Conservation (phyloP, 2,329 filamentous ascomycete genomes). For the Colletotrichum tropicicola region DNA sequence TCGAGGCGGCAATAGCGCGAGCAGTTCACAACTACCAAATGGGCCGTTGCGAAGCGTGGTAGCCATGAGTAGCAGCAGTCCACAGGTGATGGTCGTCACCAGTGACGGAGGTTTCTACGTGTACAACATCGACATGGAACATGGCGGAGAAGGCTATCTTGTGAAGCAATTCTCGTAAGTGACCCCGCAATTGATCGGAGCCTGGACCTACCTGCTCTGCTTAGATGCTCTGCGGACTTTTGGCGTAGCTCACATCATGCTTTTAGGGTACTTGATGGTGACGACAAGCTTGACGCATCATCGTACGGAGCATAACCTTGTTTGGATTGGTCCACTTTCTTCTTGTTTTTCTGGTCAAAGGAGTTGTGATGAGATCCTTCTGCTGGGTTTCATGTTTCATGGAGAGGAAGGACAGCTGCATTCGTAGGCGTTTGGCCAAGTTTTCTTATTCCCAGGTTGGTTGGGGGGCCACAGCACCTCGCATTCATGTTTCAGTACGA, state of each 20-base stretch:
- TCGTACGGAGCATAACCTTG: conserved; percentile 47
- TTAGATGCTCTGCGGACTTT: background rate
- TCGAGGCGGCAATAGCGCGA: conserved; percentile 1
- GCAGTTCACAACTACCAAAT: conserved; percentile 35
- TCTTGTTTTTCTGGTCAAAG: background rate
- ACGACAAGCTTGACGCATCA: conserved; percentile 63
- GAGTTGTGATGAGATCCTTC: no score
- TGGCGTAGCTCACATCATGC: conserved; percentile 1
- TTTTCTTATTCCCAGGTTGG: background rate
- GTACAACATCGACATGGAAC: conserved; percentile 94
- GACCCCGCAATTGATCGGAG: background rate
- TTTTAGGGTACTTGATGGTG: conserved; percentile 60
- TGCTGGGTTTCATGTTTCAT: no score
- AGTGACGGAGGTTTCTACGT: conserved; percentile 96
- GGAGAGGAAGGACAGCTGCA: background rate
- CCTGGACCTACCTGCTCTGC: background rate
- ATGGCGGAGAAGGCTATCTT: conserved; percentile 90
- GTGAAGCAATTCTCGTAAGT: conserved; percentile 93
- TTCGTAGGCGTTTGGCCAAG: conserved; percentile 16
- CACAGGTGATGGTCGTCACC: conserved; percentile 97
- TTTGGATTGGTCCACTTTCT: no score
- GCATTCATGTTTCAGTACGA: background rate
- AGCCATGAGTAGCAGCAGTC: conserved; percentile 92
- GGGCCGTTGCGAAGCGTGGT: conserved; percentile 86
- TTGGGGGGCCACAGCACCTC: conserved; percentile 1